A percentile compares a stretch with the other conserved stretches of the same genome.
phyloP scores from a whole-genome alignment of 2,329 filamentous ascomycete genomes.

The Plectosphaerella plurivora region DNA sequence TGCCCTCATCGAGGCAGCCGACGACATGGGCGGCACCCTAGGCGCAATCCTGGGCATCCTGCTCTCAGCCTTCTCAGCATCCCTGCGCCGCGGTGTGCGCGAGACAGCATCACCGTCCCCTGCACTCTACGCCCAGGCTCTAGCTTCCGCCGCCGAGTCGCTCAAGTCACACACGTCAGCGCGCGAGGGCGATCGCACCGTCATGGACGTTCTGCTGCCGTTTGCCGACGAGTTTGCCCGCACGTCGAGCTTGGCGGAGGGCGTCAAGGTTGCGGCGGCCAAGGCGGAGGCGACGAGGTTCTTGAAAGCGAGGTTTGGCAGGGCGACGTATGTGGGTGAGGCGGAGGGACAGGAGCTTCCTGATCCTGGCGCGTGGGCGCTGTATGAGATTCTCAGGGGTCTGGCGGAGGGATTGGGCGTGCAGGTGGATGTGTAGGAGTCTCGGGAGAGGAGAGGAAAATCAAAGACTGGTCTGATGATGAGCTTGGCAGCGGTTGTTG shows the following conservation, averaged over 20 bases:
- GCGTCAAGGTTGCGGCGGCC: constrained; percentile 29
- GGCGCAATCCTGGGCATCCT: constrained; percentile 27
- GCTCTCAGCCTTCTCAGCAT: constrained; percentile 16
- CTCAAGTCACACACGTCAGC: constrained; percentile 20
- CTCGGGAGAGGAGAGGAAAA: too few relatives aligned
- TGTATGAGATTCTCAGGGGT: constrained; percentile 18
- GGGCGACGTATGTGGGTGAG: constrained; percentile 22
- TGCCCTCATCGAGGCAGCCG: constrained; percentile 23
- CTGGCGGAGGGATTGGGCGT: constrained; percentile 1
- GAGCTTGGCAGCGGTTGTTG: too few relatives aligned
- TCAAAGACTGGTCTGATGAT: too few relatives aligned
- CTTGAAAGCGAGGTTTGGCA: constrained; percentile 20
- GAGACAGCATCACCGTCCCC: neutral
- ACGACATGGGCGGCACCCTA: constrained; percentile 30
- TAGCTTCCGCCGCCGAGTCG: constrained; percentile 14
- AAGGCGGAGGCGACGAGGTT: constrained; percentile 21
- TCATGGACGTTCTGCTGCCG: constrained; percentile 16
- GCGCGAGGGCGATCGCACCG: constrained; percentile 18
- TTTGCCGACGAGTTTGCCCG: constrained; percentile 13
- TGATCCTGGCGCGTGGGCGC: constrained; percentile 24
- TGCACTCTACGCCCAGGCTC: constrained; percentile 13
- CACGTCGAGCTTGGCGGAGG: constrained; percentile 19
- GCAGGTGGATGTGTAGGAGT: neutral
- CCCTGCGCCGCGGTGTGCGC: constrained; percentile 8
- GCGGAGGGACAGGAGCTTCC: constrained; percentile 20